These are phyloP conservation scores for Hymenoscyphus infarciens DNA, from an alignment of 2,329 filamentous ascomycete species.

Conservation along the genomic window DNA sequence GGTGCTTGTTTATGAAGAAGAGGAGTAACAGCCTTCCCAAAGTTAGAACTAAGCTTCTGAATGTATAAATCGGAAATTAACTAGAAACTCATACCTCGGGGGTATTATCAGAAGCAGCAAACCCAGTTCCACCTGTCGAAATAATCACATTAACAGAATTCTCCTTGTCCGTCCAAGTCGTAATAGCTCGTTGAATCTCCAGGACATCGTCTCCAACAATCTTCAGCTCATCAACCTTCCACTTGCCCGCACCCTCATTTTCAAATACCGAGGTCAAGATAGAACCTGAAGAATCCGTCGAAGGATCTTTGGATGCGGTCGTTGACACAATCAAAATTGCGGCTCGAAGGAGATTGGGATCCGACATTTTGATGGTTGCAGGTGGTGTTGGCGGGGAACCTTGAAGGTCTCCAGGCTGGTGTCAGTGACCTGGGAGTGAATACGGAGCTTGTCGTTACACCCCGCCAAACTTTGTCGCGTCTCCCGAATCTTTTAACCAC, in stretches of 20 bases:
- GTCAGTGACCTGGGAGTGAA: neutral
- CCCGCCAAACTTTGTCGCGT: conserved; percentile 15
- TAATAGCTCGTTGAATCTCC: conserved; percentile 72
- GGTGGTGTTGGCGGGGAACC: neutral
- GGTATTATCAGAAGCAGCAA: conserved; percentile 78
- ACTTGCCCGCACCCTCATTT: conserved; percentile 63
- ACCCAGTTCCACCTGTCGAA: conserved; percentile 91
- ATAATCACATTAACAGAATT: conserved; percentile 70
- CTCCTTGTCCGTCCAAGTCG: conserved; percentile 66
- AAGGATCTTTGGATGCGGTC: conserved; percentile 75
- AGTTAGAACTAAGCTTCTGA: conserved; percentile 14
- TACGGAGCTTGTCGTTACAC: neutral
- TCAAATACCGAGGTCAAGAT: conserved; percentile 67
- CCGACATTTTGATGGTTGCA: conserved; percentile 38
- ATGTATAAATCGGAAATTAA: neutral
- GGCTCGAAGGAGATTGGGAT: conserved; percentile 53
- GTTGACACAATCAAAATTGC: conserved; percentile 88
- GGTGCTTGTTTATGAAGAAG: conserved; percentile 82
- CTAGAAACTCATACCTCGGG: conserved; percentile 63
- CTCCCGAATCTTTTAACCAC: conserved; percentile 12
- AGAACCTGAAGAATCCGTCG: conserved; percentile 69
- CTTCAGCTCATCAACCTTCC: conserved; percentile 63
- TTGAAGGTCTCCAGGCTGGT: neutral
- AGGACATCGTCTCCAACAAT: conserved; percentile 77
- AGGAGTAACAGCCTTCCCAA: conserved; percentile 65